A percentile compares a stretch with the other conserved stretches of the same genome.
These are phyloP conservation scores for Bipolaris sorokiniana DNA, from an alignment of 2,329 filamentous ascomycete genomes.

Conservation along the genomic window DNA sequence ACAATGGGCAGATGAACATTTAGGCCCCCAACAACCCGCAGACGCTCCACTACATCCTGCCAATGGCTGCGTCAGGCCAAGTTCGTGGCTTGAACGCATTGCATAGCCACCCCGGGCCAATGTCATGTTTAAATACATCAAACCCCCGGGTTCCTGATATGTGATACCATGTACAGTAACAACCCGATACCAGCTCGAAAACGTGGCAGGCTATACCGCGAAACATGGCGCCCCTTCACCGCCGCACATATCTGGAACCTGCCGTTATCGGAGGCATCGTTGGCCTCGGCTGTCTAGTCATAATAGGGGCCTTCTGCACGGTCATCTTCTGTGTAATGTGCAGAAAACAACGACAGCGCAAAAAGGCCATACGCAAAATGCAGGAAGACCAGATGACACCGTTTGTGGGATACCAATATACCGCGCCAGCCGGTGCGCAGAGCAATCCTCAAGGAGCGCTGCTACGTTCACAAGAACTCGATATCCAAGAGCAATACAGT, in stretches of 20 bases:
- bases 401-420: slow-evolving; percentile 6
- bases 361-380: slow-evolving; percentile 13
- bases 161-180: background rate
- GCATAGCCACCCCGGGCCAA: background rate
- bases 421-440: slow-evolving; percentile 1
- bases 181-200: background rate
- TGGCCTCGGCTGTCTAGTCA: slow-evolving; percentile 1
- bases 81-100: background rate
- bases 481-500: background rate
- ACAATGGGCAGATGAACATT: background rate
- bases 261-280: slow-evolving; percentile 4
- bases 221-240: slow-evolving; percentile 17
- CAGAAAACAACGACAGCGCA: slow-evolving; percentile 15
- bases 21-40: slow-evolving; percentile 13
- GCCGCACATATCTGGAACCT: slow-evolving; percentile 8
- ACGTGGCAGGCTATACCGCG: background rate
- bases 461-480: background rate
- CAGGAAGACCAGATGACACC: slow-evolving; percentile 12
- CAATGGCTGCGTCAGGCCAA: slow-evolving; percentile 3
- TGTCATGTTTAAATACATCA: background rate
- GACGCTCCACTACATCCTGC: background rate
- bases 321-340: slow-evolving; percentile 14
- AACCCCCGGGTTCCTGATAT: background rate
- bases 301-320: slow-evolving; percentile 8
- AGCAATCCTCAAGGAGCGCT: background rate